Base-by-base conservation (phyloP, 805 yeast species). In the Candida palmyrensis region DNA sequence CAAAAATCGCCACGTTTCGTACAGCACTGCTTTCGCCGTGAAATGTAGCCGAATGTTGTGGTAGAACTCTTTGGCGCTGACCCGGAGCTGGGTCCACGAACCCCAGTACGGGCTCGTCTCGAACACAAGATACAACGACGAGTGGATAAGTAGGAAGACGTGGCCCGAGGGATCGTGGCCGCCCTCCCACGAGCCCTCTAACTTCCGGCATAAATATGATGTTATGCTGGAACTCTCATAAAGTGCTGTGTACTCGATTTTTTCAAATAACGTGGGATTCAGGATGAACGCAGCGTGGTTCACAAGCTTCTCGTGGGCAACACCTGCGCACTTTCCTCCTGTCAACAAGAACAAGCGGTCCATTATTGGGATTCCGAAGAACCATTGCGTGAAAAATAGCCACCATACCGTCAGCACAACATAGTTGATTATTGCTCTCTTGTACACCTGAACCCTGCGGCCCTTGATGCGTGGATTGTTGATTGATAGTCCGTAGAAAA, bases 151-250 rank as follows among this genome's bases (percentile, higher is more conserved):
- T 26, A 92, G 54, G 47, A 89, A 92, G 1, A 86, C 81, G 52
- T 92, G 98, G 0, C 98, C 98, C 40, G 90, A 81, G 4, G 97
- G 96, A 60, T 92, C 98, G 51, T 87, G 96, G 0, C 98, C 98
- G 1, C 96, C 97, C 82, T 32, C 79, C 87, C 48, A 73, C 18
- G 39, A 51, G 32, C 53, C 92, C 57, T 53, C 92, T 73, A 62
- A 38, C 25, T 43, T 42, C 15, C 66, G 48, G 47, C 72, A 66
- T 12, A 47, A 42, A 32, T 50, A 51, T 7, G 70, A 64, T 5
- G 62, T 45, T 8, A 66, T 45, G 3, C 27, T 11, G 6, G 25
- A 33, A 4, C 54, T 43, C 32, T 51, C 54, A 30, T 22, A 38
- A 23, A 31, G 25, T n/a, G 27, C 11, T 8, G 28, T 16, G 8